Conservation (phyloP, 495 filamentous ascomycete species). For the Aspergillus baeticus region DNA sequence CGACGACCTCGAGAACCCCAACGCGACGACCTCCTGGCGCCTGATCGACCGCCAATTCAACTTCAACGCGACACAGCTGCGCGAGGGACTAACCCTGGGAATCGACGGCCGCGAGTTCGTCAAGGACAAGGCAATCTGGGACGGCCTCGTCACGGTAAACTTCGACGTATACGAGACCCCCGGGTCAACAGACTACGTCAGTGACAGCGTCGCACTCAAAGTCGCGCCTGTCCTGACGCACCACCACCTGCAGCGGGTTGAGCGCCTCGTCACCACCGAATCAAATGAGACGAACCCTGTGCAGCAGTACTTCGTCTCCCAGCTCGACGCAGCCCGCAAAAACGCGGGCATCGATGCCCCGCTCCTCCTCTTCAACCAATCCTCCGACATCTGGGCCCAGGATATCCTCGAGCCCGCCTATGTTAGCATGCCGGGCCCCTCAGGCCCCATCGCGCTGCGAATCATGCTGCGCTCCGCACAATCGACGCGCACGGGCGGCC, state of each 20-base stretch:
- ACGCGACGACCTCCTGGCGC: background rate
- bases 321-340: background rate
- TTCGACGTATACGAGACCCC: constrained; percentile 4
- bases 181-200: constrained; percentile 12
- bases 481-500: background rate
- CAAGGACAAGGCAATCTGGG: background rate
- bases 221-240: constrained; percentile 12
- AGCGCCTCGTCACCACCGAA: background rate
- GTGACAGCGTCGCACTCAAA: constrained; percentile 12
- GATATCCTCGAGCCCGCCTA: constrained; percentile 13
- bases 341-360: background rate
- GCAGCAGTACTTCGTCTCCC: constrained; percentile 1
- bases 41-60: constrained; percentile 1
- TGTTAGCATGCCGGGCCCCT: constrained; percentile 8
- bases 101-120: constrained; percentile 9
- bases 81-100: background rate
- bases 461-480: constrained; percentile 10
- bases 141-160: constrained; percentile 2
- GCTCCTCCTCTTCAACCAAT: background rate
- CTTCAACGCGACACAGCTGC: background rate
- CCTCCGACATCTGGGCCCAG: constrained; percentile 10
- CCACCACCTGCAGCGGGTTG: constrained; percentile 11
- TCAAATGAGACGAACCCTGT: background rate
- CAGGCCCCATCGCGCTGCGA: constrained; percentile 6
- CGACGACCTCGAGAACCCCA: background rate